Conservation (phyloP, 192 early-diverging fungal species). For the Coemansia guatemalensis region DNA sequence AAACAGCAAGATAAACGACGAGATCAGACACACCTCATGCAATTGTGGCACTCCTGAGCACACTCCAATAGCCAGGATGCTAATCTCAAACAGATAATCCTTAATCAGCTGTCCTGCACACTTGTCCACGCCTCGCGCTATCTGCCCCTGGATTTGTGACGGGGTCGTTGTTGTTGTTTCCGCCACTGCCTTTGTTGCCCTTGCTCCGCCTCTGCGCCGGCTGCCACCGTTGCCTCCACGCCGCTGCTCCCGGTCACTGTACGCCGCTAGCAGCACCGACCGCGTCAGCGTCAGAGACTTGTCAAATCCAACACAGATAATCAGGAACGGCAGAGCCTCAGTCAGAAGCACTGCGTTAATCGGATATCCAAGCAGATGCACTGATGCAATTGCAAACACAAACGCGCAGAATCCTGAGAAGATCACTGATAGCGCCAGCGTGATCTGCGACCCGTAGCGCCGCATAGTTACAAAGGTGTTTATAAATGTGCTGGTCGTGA, state of each 20-base stretch:
- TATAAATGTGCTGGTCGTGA: slow-evolving; percentile 80
- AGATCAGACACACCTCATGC: slow-evolving; percentile 79
- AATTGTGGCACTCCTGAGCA: slow-evolving; percentile 73
- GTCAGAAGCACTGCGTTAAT: slow-evolving; percentile 72
- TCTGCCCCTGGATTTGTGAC: slow-evolving; percentile 60
- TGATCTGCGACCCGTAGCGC: slow-evolving; percentile 76
- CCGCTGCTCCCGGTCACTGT: slow-evolving; percentile 27
- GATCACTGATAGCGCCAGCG: slow-evolving; percentile 70
- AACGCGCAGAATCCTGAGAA: slow-evolving; percentile 76
- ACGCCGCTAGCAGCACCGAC: slow-evolving; percentile 65
- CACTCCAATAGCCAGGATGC: slow-evolving; percentile 73
- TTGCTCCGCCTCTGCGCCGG: not conserved
- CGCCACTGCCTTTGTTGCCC: not conserved
- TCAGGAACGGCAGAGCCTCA: slow-evolving; percentile 89
- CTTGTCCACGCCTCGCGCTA: slow-evolving; percentile 64
- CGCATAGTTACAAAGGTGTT: slow-evolving; percentile 84
- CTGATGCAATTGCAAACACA: slow-evolving; percentile 67
- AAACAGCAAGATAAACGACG: slow-evolving; percentile 76
- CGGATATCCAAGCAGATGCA: slow-evolving; percentile 65
- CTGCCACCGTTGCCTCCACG: not conserved
- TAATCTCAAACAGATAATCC: slow-evolving; percentile 83
- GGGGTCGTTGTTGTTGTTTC: slow-evolving; percentile 28
- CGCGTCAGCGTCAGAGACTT: slow-evolving; percentile 81
- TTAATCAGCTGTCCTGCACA: slow-evolving; percentile 64
- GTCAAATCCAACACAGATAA: slow-evolving; percentile 90